Base-by-base conservation (phyloP, 768 basidiomycete species). In the Tulasnella sp. region DNA sequence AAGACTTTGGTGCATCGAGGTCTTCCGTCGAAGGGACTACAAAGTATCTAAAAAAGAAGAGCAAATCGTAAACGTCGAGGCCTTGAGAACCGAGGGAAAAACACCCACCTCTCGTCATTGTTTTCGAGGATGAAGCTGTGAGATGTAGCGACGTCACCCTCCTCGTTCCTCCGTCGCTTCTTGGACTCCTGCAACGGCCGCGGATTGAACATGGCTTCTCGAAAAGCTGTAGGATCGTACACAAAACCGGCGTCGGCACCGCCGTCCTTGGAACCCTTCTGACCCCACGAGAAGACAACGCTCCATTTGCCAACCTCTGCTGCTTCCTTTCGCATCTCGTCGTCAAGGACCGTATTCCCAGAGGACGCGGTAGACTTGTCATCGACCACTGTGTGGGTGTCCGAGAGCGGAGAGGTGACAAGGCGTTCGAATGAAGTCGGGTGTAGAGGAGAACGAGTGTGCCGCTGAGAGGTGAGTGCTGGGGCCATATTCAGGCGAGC, bases 401-500 rank as follows among this genome's bases (percentile, higher is more conserved):
- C 41, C 39, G 41, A 37, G 8, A 66, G 42, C 29, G 73, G 69
- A 35, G 66, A 62, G 8, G 72, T 22, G 35, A 12, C 42, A 32
- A 59, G 29, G 36, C 47, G 17, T 16, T 36, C 34, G 69, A 70
- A 35, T 12, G 32, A 26, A 65, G 64, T n/a, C 32, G 16, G 64
- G 32, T 32, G 16, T 17, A 40, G 71, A 72, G 65, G 72, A 12
- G 69, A 52, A 17, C 17, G 32, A 17, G 47, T 19, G n/a, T 19
- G 19, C 19, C 12, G 32, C 35, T 26, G 40, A 19, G 37, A 34
- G n/a, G 26, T 17, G 17, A 34, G 63, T 5, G 71, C 39, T 22
- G 73, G 73, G 22, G 69, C 39, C 47, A 74, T 73, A 40, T 66
- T 73, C 62, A 74, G 64, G 9, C 73, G 59, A 5, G 73, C 73